Evolutionary conservation across 805 yeast genomes (phyloP), one percentile per base, ranked within the genome.

Genomic region (Candida endomychidarum): DNA sequence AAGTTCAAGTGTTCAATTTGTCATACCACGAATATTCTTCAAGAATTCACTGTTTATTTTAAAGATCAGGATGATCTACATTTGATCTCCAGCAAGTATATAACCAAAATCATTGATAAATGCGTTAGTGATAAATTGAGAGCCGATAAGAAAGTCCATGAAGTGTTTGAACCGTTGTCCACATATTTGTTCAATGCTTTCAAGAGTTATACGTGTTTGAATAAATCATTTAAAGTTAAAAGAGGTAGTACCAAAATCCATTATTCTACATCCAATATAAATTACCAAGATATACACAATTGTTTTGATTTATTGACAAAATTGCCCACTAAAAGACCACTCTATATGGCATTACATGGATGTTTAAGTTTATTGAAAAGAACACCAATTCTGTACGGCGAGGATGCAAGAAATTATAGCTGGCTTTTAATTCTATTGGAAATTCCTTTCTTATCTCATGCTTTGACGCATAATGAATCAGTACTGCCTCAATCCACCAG

Each of bases 381-480:
- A 26, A 48, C 63, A 5, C 52, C 60, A 19, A 80, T 59, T 0
- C 40, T 81, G 1, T 64, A 69, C 5, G 54, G 53, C 0, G 55
- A 66, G 6, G 61, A 67, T 9, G 74, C 81, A 0, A 49, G 60
- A 1, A 67, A 75, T 15, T 56, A 80, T 20, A 56, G 66, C 31
- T 85, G 87, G 83, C 50, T 86, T 1, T 59, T 86, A 12, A 77
- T 86, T 3, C 60, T 86, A 9, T 58, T 83, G 37, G 90, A 85
- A 43, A 77, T 82, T 21, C 96, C 96, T 0, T 67, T 75, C 4
- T 58, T 86, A 6, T 61, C 72, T 5, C 63, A 70, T 16, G 73
- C 82, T 8, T 50, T 69, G 38, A 60, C 79, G 3, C 58, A 70
- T 32, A 54, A 49, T 16, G 49, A 51, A n/a, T n/a, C n/a, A n/a